Evolutionary conservation across 495 filamentous ascomycete species (phyloP), one percentile per base, ranked within the genome.

Genomic region (Daldinia bambusicola): DNA sequence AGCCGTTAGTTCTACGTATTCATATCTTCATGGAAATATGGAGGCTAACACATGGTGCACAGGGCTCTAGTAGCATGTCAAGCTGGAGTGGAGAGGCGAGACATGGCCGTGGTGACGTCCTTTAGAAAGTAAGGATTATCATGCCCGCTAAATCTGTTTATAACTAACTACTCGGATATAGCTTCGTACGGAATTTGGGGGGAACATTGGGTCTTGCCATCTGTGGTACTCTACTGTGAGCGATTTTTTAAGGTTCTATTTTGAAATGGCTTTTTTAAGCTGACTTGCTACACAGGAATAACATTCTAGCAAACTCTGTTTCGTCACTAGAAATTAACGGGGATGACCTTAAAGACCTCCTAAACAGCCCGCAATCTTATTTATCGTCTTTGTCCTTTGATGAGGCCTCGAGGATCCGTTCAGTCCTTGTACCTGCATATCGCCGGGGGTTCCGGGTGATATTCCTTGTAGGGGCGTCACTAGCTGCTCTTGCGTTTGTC

Each of bases 81-180:
- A 72, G 84, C 84, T 6, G 84, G 84, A 1, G 84, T 86, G 22
- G 81, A 82, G 20, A 76, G 84, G 71, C 75, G 80, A 30, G 84
- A 87, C 34, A 87, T 86, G 84, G 85, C 85, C 16, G 82, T 87
- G 7, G 82, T 86, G 13, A 87, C 85, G 6, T 79, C 82, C 5
- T 85, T 84, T 63, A 77, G 85, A 36, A 87, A 86, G 85, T 86
- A 74, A 61, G 81, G 68, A 22, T 26, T 26, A 3, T 26, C 26
- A 26, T 26, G 26, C 1, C 26, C 26, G 26, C 26, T 26, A 1
- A 26, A 3, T 26, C 26, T 26, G 26, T 26, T 26, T 26, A 26
- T 26, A 36, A 53, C n/a, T 48, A 41, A 10, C 9, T 0, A 1
- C 8, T 50, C 2, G 4, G 4, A 38, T 52, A 48, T 61, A 87